These are phyloP conservation scores for Volvox africanus DNA, from an alignment of 139 green algal species.

Conservation along the genomic window DNA sequence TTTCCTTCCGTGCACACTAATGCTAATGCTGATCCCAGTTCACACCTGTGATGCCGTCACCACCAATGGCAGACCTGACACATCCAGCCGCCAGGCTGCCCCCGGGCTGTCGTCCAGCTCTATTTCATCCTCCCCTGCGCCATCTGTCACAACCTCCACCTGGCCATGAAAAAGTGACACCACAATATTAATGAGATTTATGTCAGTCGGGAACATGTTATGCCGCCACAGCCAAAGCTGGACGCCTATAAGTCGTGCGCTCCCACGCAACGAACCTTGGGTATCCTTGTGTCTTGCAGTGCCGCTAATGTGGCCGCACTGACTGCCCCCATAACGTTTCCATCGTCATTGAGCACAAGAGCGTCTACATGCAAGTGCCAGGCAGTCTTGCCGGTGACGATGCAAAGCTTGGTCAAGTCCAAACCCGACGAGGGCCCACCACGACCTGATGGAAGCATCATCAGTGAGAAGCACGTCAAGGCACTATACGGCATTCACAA, in stretches of 20 bases:
- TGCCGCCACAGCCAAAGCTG: no score
- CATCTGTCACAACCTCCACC: constrained; percentile 70
- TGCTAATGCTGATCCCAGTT: no score
- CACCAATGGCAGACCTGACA: constrained; percentile 64
- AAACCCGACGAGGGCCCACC: constrained; percentile 6
- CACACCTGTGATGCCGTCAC: constrained; percentile 72
- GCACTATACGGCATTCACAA: no score
- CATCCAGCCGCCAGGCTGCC: constrained; percentile 61
- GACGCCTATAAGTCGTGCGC: no score
- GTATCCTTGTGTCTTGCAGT: constrained; percentile 74
- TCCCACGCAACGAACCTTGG: constrained; percentile 47
- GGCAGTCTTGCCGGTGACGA: constrained; percentile 83
- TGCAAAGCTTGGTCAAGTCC: constrained; percentile 66
- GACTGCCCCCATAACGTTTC: constrained; percentile 85
- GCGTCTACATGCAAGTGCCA: constrained; percentile 90
- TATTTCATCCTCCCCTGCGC: constrained; percentile 64
- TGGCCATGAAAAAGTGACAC: not conserved
- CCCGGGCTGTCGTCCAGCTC: constrained; percentile 80
- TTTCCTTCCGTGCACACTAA: no score
- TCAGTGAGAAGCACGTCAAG: no score
- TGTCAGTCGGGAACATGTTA: no score
- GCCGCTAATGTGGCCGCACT: constrained; percentile 79
- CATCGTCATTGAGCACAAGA: constrained; percentile 87
- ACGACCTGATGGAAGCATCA: not conserved
- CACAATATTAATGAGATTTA: no score